Base-by-base conservation (phyloP, 1,284 basidiomycete species). In the Gomphus bonarii region DNA sequence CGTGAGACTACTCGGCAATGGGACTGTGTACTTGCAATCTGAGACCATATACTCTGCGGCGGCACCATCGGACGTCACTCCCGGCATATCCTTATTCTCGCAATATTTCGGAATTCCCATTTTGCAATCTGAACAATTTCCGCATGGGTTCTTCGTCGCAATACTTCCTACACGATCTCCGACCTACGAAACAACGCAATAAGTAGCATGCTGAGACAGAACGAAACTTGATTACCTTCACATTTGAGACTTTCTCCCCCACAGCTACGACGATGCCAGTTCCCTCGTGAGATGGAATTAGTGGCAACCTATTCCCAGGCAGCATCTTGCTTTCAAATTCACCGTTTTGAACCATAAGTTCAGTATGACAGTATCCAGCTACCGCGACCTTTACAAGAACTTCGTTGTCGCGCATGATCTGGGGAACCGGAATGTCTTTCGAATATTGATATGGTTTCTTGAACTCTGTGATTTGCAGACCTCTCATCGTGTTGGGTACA, bases 31-130 rank as follows among this genome's bases (percentile, higher is more conserved):
- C 30, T 64, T 58, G 10, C 66, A 60, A 38, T 62, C 58, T 9
- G 65, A 60, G 10, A 67, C 54, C 33, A 66, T 46, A 54, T 71
- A 72, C 60, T 72, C 69, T 10, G 70, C 67, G 53, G 66, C 72
- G 10, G 69, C 63, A 36, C 71, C 70, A 51, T 61, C 50, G 10
- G 30, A 20, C 4, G 55, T 55, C 22, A 61, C 53, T 2, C 59
- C 60, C 12, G 31, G 35, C 46, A 58, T 53, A 30, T 55, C 42
- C 6, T 18, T 9, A 22, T 42, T 35, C 38, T 42, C 22, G 20
- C 55, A 57, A 38, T 40, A 57, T 30, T 31, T 40, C 3, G 22
- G 16, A 1, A 31, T 14, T 11, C 40, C 40, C 14, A 42, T 9
- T 28, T 42, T 31, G 31, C 55, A 57, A 44, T 57, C 55, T 6